Percentiles rank a stretch among this genome's conserved stretches.
Conservation (phyloP, 2,329 filamentous ascomycete genomes). For the Penicillium sp. region DNA sequence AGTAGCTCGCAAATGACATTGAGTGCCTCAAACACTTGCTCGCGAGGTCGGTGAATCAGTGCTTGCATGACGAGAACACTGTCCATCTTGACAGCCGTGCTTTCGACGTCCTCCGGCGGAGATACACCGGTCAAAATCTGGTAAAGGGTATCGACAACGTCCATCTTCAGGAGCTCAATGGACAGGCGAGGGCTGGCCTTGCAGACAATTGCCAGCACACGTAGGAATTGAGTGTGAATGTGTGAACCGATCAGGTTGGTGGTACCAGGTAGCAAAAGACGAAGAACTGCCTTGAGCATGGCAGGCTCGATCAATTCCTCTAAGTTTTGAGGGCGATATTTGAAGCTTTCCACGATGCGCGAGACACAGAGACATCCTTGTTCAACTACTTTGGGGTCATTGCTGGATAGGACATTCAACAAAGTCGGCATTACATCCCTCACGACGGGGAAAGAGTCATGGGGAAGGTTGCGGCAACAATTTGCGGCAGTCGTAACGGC, state of each 20-base stretch:
- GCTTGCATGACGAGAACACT: constrained; percentile 99
- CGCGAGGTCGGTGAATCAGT: constrained; percentile 88
- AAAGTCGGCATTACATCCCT: constrained; percentile 96
- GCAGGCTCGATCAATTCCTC: constrained; percentile 91
- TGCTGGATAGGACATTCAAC: constrained; percentile 85
- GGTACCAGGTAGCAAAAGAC: constrained; percentile 86
- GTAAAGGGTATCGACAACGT: constrained; percentile 95
- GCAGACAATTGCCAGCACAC: constrained; percentile 86
- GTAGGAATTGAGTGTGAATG: constrained; percentile 94
- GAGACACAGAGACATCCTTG: constrained; percentile 95
- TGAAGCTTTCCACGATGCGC: constrained; percentile 95
- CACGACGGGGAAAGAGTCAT: constrained; percentile 88
- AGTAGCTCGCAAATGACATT: constrained; percentile 96
- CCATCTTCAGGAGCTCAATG: constrained; percentile 89
- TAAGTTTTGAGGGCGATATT: constrained; percentile 79
- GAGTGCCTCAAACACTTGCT: constrained; percentile 94
- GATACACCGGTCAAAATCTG: constrained; percentile 97
- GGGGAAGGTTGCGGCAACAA: constrained; percentile 93
- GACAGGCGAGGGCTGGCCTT: constrained; percentile 85
- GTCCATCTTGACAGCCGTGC: constrained; percentile 68
- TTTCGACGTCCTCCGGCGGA: constrained; percentile 70
- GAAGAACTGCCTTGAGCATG: constrained; percentile 78
- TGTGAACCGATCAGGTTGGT: constrained; percentile 92
- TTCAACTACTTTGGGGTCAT: constrained; percentile 93
- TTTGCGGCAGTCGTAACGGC: constrained; percentile 97